Conservation (phyloP, 1,139 yeast genomes). For the Zhuliangozyma parablackwelliae region DNA sequence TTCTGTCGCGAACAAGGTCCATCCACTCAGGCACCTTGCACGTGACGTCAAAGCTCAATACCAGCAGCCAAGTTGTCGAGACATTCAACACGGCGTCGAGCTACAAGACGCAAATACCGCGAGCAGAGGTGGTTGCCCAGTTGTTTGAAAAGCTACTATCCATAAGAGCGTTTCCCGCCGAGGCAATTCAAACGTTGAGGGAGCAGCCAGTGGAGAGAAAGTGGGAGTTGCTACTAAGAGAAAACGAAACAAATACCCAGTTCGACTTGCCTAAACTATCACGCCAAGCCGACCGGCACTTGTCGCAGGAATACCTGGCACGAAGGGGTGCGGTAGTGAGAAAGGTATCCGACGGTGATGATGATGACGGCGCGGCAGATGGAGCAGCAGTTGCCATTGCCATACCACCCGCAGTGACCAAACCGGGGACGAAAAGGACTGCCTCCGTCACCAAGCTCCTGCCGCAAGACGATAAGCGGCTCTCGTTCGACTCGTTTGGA, state of each 20-base stretch:
- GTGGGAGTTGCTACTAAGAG: slow-evolving; percentile 45
- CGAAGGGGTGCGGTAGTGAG: neutral
- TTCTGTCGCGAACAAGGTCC: neutral
- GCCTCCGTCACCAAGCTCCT: slow-evolving; percentile 5
- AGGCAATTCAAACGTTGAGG: slow-evolving; percentile 27
- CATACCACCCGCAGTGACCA: too few species aligned
- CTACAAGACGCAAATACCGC: slow-evolving; percentile 33
- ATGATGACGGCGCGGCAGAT: neutral
- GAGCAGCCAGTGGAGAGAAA: slow-evolving; percentile 34
- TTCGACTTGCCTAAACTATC: slow-evolving; percentile 28
- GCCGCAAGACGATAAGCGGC: slow-evolving; percentile 4
- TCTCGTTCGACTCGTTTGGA: slow-evolving; percentile 7
- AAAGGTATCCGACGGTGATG: neutral
- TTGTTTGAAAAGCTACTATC: slow-evolving; percentile 38
- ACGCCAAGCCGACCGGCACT: slow-evolving; percentile 5
- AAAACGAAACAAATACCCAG: slow-evolving; percentile 34
- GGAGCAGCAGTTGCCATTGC: too few species aligned
- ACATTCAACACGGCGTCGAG: slow-evolving; percentile 31
- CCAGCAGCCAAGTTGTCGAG: slow-evolving; percentile 20
- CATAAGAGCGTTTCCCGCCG: slow-evolving; percentile 34
- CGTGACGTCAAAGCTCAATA: slow-evolving; percentile 7
- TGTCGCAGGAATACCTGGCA: neutral
- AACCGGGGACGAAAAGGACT: slow-evolving; percentile 1
- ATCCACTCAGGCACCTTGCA: slow-evolving; percentile 8
- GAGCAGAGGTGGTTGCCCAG: slow-evolving; percentile 31